Evolutionary conservation across 208 protist genomes (phyloP).

Genomic region (Phytomonas francai): DNA sequence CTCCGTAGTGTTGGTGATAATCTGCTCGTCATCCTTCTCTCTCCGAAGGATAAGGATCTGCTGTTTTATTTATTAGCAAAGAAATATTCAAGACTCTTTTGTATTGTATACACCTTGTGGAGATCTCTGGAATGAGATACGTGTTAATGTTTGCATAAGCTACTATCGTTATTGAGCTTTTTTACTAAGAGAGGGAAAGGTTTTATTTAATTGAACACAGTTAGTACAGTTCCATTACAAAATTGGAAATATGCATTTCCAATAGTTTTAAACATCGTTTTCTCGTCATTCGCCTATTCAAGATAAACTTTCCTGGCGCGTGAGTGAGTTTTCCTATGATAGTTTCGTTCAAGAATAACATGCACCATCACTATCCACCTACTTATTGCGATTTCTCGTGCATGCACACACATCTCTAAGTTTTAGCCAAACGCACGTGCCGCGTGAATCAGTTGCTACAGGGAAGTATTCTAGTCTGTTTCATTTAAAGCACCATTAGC

Average conservation of each 20-base stretch:
- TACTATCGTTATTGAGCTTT: not conserved
- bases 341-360: conserved; percentile 11
- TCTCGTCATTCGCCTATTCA: not conserved
- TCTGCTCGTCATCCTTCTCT: not conserved
- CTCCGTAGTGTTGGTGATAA: not conserved
- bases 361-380: not conserved
- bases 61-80: not conserved
- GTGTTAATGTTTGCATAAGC: not conserved
- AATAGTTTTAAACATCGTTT: not conserved
- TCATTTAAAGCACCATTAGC: not conserved
- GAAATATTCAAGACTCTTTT: no score
- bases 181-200: not conserved
- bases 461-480: not conserved
- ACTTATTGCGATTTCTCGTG: conserved; percentile 1
- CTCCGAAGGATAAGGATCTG: not conserved
- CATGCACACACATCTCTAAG: conserved; percentile 4
- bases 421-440: conserved; percentile 3
- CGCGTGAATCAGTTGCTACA: not conserved
- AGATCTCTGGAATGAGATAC: no score
- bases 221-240: not conserved
- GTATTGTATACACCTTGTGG: not conserved
- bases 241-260: not conserved
- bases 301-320: not conserved
- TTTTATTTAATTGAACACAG: not conserved
- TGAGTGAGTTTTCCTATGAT: not conserved